Base-by-base conservation (phyloP, 257 asterid species). In the Gynochthodes officinalis region DNA sequence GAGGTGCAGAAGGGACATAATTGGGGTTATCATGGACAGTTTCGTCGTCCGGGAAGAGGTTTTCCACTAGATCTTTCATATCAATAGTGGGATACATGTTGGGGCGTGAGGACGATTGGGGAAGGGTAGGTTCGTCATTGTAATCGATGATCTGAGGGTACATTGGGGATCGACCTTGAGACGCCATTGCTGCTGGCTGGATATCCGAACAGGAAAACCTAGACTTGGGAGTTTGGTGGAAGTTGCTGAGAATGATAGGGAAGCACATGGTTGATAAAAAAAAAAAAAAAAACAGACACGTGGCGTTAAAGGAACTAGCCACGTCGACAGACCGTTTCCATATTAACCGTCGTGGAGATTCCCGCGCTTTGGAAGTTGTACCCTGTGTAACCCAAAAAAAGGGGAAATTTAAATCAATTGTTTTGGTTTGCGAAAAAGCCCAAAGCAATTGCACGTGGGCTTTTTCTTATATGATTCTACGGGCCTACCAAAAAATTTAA, bases 1-100 rank as follows among this genome's bases (percentile, higher is more conserved):
- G 90, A 28, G 96, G 98, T 27, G 95, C 96, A 30, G 96, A 82
- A 0, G 94, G 96, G 33, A 82, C 11, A 64, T 19, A 43, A 15
- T 74, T 39, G 10, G 71, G 23, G 67, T 44, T 33, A 9, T 15
- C 70, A 13, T 72, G 70, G 64, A 76, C 35, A 53, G 55, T n/a
- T 18, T 73, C 68, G 46, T 57, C 64, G 14, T 81, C 82, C 1
- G 90, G 88, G 68, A 88, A 81, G 67, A 79, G 84, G 48, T 88
- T 83, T 43, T 81, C 80, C 74, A 77, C 75, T 12, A 84, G 78
- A 68, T 89, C 88, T 18, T 73, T 68, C 76, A 73, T 74, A 69
- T 88, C 88, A 75, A 90, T 72, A 53, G 78, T 71, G 64, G 95
- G 96, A 75, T 90, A 86, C 71, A 71, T 69, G 32, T 69, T 67